Conservation (phyloP, 2,329 filamentous ascomycete genomes). For the Colletotrichum destructivum region DNA sequence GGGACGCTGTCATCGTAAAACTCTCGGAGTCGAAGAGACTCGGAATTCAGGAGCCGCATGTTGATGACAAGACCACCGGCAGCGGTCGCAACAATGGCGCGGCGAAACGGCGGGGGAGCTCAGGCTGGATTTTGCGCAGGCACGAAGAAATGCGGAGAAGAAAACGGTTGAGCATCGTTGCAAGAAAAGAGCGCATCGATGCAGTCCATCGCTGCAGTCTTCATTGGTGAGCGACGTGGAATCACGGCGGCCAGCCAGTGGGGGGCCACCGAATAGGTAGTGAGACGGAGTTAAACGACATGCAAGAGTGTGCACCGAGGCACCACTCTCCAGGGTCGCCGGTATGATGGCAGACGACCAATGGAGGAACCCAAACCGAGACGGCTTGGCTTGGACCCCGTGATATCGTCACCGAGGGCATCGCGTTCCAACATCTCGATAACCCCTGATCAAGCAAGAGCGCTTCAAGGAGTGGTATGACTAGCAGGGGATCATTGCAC, state of each 20-base stretch:
- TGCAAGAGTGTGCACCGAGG: too few species aligned
- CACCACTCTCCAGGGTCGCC: too few species aligned
- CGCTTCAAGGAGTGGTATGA: conserved; percentile 22
- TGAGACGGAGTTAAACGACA: too few species aligned
- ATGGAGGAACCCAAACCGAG: too few species aligned
- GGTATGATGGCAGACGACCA: not conserved
- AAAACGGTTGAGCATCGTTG: too few species aligned
- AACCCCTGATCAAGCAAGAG: not conserved
- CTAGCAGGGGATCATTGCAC: not conserved
- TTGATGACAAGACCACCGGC: too few species aligned
- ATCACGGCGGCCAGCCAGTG: not conserved
- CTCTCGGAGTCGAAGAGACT: conserved; percentile 41
- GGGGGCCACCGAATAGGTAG: too few species aligned
- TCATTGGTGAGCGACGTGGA: not conserved
- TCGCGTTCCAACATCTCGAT: not conserved
- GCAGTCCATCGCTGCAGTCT: not conserved
- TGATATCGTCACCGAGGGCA: conserved; percentile 26
- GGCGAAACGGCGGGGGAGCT: too few species aligned
- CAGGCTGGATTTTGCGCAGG: not conserved
- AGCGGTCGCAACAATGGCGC: not conserved
- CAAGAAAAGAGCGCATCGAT: too few species aligned
- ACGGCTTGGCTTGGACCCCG: not conserved
- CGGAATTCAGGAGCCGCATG: conserved; percentile 48
- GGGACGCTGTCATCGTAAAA: conserved; percentile 46
- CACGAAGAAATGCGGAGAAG: not conserved